Base-by-base conservation (phyloP, 192 early-diverging fungal species). In the Chytriomyces confervae region DNA sequence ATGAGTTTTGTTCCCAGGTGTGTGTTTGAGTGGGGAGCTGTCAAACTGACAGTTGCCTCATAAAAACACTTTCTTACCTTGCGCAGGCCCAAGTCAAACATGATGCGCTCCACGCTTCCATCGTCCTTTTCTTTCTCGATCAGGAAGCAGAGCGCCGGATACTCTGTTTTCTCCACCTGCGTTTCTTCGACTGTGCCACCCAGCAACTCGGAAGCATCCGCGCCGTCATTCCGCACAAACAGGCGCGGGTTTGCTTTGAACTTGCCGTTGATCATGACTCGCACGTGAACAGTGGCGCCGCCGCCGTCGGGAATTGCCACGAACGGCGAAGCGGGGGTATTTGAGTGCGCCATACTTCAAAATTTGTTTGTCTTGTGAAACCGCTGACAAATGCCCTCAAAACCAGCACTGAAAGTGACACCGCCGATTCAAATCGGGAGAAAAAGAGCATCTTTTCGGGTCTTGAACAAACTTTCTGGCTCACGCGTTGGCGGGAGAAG, bases 101-200 rank as follows among this genome's bases (percentile, higher is more conserved):
- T 16, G 7, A 48, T 50, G 8, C 69, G 36, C 36, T 70, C 69
- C n/a, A 11, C 13, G n/a, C n/a, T 70, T 20, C 69, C 69, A 11
- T 53, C 50, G 1, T 20, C 49, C 50, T 23, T 8, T 16, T 57
- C 18, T 13, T 57, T 50, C 27, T 70, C 69, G 5, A 70, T 13
- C 23, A 70, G 51, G 50, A 70, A 70, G 51, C 69, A 70, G 45
- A 70, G 45, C 7, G 53, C 69, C 11, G 69, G 66, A 68, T 57
- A 57, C 53, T 20, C 16, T 36, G 36, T 36, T 20, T 57, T 57
- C 20, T 57, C 53, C 13, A 13, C 53, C 53, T 13, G 3, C 13
- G 13, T 20, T 57, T 13, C 13, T 3, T 57, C 53, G 0, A 5
- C 16, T 36, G 36, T 36, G 36, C 36, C 36, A 36, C 36, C 45